Evolutionary conservation across 2,329 filamentous ascomycete species (phyloP), one percentile per base, ranked within the genome.

Genomic region (Fusarium algeriense): DNA sequence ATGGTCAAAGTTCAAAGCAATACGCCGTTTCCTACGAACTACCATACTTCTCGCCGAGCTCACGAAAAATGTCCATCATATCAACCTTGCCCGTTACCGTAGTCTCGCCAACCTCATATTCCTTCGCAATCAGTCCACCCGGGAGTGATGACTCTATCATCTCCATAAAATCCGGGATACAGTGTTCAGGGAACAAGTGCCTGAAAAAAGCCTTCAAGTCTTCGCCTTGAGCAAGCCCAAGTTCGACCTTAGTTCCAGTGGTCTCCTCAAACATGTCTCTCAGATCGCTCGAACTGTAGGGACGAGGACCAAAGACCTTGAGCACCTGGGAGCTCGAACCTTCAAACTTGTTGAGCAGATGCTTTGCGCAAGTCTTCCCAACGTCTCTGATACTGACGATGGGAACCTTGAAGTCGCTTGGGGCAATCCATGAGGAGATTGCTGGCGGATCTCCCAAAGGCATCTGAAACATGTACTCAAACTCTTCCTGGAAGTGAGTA

Each of bases 321-420:
- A 79, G 60, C 23, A 28, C 56, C 34, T 71, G 60, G 0, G 70
- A 37, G 48, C 52, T 59, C 10, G 60, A 11, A 6, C 41, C 48
- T 4, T 50, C 52, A 1, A 67, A 45, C 6, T 66, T 38, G 1
- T 60, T 66, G 26, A 79, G 72, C 0, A 77, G 69, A 2, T 64
- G 52, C 17, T 65, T 58, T 7, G 74, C 75, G 30, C 76, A 79
- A 12, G 49, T 56, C 12, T 65, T 63, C 12, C 75, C 77, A 12
- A 81, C 63, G 19, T 81, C 79, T 32, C 48, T 58, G 8, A 80
- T 66, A 35, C 77, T 77, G 2, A 80, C 78, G 73, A 80, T 79
- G 7, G 78, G 78, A 3, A 80, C 65, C 37, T 76, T 64, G 37
- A 75, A 73, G 14, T 80, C 59, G 0, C 48, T 43, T 1, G 78